Conservation (phyloP, 2,329 filamentous ascomycete genomes). For the Shiraia bambusicola region DNA sequence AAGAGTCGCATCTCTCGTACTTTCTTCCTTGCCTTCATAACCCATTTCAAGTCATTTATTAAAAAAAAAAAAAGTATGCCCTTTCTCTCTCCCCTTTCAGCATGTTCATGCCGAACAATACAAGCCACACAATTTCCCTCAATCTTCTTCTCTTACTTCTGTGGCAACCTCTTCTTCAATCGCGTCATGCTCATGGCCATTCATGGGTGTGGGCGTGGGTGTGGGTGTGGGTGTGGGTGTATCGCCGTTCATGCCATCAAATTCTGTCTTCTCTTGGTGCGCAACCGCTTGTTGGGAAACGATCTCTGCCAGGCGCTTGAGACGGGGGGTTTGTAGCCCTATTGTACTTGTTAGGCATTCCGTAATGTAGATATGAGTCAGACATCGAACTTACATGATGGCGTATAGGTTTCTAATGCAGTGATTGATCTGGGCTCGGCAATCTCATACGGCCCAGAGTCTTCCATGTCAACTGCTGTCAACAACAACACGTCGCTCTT, state of each 20-base stretch:
- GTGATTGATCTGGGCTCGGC: conserved; percentile 95
- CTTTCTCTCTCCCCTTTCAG: conserved; percentile 3
- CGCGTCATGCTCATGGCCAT: conserved; percentile 13
- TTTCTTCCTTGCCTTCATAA: no score
- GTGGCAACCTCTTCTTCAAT: conserved; percentile 23
- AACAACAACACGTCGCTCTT: conserved; percentile 96
- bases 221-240: no score
- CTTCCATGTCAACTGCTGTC: conserved; percentile 96
- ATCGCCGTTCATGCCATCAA: conserved; percentile 27
- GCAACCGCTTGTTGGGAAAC: conserved; percentile 95
- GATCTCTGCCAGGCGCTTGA: conserved; percentile 97
- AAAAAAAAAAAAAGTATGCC: not conserved
- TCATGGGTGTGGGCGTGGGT: no score
- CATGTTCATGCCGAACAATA: no score
- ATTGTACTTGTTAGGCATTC: conserved; percentile 29
- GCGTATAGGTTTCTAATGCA: conserved; percentile 95
- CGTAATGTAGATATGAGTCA: not conserved
- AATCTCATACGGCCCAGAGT: conserved; percentile 97
- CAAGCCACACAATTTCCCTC: conserved; percentile 10
- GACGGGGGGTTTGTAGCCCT: conserved; percentile 93
- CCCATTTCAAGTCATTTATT: no score
- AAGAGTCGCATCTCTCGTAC: no score
- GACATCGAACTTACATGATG: conserved; percentile 72
- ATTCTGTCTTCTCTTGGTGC: conserved; percentile 84
- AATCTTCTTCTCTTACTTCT: conserved; percentile 6